These are phyloP conservation scores for Sisymbrium irio DNA, from an alignment of 345 rosid genomes.

Conservation along the genomic window DNA sequence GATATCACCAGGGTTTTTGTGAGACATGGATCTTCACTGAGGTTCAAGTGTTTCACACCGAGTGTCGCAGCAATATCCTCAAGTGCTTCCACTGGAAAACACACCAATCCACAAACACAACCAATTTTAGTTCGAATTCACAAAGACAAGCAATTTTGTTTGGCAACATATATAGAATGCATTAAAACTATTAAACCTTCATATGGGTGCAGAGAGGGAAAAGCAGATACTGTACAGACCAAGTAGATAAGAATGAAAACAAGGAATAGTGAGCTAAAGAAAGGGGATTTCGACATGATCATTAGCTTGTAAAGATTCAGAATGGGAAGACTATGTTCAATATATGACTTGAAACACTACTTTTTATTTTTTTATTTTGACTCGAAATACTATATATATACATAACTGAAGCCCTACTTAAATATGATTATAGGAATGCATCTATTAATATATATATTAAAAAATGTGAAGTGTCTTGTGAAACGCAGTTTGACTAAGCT, in stretches of 20 bases:
- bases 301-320: conserved; percentile 17
- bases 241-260: conserved; percentile 22
- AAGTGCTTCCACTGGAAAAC: conserved; percentile 28
- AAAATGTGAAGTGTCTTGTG: conserved; percentile 23
- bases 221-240: conserved; percentile 3
- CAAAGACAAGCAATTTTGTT: neutral
- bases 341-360: neutral
- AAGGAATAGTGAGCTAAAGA: neutral
- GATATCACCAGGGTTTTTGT: conserved; percentile 34
- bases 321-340: neutral
- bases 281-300: conserved; percentile 12
- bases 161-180: neutral
- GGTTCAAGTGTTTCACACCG: conserved; percentile 25
- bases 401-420: neutral
- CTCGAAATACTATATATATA: too few relatives aligned
- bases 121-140: neutral
- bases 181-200: conserved; percentile 25
- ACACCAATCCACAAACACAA: neutral
- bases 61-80: conserved; percentile 28
- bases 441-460: neutral
- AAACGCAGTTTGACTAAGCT: conserved; percentile 18
- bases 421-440: too few relatives aligned
- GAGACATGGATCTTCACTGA: conserved; percentile 36
- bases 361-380: too few relatives aligned
- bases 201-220: conserved; percentile 32